Percentiles rank a stretch among this genome's conserved stretches.
Evolutionary conservation across 1,139 yeast genomes (phyloP).

Genomic region (Pneumocystis jirovecii): DNA sequence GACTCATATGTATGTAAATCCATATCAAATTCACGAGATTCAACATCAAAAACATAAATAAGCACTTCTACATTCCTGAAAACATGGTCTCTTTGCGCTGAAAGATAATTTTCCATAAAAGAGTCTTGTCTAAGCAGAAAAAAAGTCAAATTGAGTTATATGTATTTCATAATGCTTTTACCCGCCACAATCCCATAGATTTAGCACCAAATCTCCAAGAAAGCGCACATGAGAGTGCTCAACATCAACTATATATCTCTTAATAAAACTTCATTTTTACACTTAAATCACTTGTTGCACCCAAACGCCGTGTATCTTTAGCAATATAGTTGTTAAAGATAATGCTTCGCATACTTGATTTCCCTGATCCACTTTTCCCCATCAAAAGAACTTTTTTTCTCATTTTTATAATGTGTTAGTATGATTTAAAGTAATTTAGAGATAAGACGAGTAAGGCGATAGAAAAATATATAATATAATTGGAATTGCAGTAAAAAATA

Average conservation of each 20-base stretch:
- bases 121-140: constrained; percentile 50
- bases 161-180: neutral
- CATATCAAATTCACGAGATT: constrained; percentile 76
- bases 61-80: constrained; percentile 95
- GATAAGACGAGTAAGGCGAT: neutral
- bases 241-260: constrained; percentile 44
- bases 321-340: constrained; percentile 91
- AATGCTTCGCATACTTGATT: constrained; percentile 92
- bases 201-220: constrained; percentile 85
- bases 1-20: constrained; percentile 85
- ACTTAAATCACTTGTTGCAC: constrained; percentile 50
- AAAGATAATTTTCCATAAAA: constrained; percentile 85
- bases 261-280: neutral
- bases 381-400: neutral
- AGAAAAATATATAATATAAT: too few species aligned
- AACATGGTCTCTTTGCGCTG: constrained; percentile 76
- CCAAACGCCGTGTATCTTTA: constrained; percentile 83
- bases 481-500: neutral
- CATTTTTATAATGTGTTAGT: neutral
- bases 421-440: neutral
- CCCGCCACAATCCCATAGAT: constrained; percentile 97
- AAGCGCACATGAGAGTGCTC: constrained; percentile 90
- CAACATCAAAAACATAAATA: constrained; percentile 93
- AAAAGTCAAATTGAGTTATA: neutral
- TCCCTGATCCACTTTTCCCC: constrained; percentile 97